Percentiles rank a stretch among this genome's conserved stretches.
Evolutionary conservation across 106 monocot genomes (phyloP).

Genomic region (Hemerocallis citrina): DNA sequence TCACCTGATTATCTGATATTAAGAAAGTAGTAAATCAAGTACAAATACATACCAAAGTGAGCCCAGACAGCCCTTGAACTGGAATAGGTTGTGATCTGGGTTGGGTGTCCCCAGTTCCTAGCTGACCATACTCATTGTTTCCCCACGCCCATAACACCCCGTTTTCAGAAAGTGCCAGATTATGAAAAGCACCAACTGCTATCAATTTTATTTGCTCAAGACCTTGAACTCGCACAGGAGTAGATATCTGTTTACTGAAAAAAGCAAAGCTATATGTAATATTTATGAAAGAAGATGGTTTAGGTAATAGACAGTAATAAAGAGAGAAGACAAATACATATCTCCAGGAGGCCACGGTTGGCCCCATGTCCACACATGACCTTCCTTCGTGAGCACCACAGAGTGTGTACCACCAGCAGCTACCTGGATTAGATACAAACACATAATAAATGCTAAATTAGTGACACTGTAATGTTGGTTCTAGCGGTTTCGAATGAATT

Average conservation of each 20-base stretch:
- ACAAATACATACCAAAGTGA: constrained; percentile 53
- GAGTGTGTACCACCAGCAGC: constrained; percentile 99
- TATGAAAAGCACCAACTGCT: constrained; percentile 96
- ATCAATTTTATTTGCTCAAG: constrained; percentile 73
- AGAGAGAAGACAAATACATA: constrained; percentile 46
- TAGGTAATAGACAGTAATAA: not conserved
- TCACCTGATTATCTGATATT: not conserved
- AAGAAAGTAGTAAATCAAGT: not conserved
- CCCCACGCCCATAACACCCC: constrained; percentile 95
- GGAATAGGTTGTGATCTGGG: constrained; percentile 90
- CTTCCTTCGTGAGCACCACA: constrained; percentile 82
- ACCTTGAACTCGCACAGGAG: constrained; percentile 90
- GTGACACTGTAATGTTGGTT: too few species aligned
- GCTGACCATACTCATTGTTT: constrained; percentile 97
- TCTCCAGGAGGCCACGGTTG: constrained; percentile 99
- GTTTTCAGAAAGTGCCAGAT: constrained; percentile 81
- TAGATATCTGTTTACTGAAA: constrained; percentile 85
- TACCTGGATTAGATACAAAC: constrained; percentile 47
- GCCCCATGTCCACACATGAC: constrained; percentile 98
- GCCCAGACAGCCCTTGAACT: constrained; percentile 75
- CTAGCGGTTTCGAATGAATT: too few species aligned
- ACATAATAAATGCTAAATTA: too few species aligned
- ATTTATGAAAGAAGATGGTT: not conserved
- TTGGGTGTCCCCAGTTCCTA: constrained; percentile 96
- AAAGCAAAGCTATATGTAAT: not conserved